Conservation (phyloP, 2,329 filamentous ascomycete genomes). For the Huntiella abstrusa region DNA sequence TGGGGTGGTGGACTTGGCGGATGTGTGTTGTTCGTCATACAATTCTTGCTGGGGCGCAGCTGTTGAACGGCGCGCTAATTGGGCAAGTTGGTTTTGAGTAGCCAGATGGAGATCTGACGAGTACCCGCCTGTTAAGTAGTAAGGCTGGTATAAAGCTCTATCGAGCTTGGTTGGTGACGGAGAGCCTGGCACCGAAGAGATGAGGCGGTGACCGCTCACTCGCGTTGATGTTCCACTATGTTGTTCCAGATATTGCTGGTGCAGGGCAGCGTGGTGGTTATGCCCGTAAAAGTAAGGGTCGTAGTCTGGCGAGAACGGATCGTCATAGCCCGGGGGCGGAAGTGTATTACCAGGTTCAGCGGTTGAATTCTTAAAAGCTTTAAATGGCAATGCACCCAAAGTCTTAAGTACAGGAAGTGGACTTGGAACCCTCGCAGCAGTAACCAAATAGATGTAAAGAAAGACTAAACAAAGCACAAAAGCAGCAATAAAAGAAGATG, state of each 20-base stretch:
- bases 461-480: constrained; percentile 32
- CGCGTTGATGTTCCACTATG: neutral
- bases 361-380: neutral
- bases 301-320: constrained; percentile 3
- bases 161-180: constrained; percentile 1
- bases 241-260: neutral
- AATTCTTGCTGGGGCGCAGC: constrained; percentile 4
- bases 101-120: constrained; percentile 10
- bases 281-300: constrained; percentile 3
- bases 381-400: constrained; percentile 4
- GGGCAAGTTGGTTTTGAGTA: constrained; percentile 7
- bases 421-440: constrained; percentile 8
- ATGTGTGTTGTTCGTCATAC: constrained; percentile 4
- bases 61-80: constrained; percentile 4
- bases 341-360: neutral
- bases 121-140: constrained; percentile 9
- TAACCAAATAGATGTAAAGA: constrained; percentile 26
- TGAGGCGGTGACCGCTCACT: neutral
- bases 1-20: neutral
- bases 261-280: neutral
- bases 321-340: constrained; percentile 1
- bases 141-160: constrained; percentile 5
- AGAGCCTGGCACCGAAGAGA: neutral
- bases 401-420: constrained; percentile 10
- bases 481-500: constrained; percentile 36